A percentile compares a stretch with the other conserved stretches of the same genome.
phyloP scores from a whole-genome alignment of 306 rosid genomes.

The Hippophae gyantsensis region DNA sequence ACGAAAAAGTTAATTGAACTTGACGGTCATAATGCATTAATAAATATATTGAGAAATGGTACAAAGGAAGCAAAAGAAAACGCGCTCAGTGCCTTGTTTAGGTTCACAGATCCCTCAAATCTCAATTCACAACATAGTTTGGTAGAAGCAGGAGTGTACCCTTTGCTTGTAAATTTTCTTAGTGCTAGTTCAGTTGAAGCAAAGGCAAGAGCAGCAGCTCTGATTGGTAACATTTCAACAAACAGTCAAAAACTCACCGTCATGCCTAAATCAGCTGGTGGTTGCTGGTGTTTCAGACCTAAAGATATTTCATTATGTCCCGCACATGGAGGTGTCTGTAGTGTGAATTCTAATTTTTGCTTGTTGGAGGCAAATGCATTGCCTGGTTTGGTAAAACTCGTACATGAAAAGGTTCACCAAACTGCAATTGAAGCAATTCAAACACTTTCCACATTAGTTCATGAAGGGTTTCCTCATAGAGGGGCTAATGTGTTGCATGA shows the following conservation, averaged over 20 bases:
- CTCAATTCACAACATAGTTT: slow-evolving; percentile 46
- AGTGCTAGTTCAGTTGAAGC: slow-evolving; percentile 47
- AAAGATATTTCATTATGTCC: slow-evolving; percentile 34
- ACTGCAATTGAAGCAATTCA: slow-evolving; percentile 68
- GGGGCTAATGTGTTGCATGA: slow-evolving; percentile 60
- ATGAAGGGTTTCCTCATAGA: slow-evolving; percentile 46
- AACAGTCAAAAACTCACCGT: slow-evolving; percentile 51
- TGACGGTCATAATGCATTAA: slow-evolving; percentile 58
- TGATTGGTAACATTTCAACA: slow-evolving; percentile 64
- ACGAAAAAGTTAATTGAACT: slow-evolving; percentile 51
- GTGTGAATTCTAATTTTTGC: slow-evolving; percentile 46
- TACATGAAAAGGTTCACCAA: slow-evolving; percentile 54
- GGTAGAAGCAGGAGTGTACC: slow-evolving; percentile 59
- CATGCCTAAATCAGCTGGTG: slow-evolving; percentile 26
- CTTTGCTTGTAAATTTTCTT: slow-evolving; percentile 57
- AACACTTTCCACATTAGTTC: slow-evolving; percentile 67
- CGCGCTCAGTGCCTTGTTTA: slow-evolving; percentile 81
- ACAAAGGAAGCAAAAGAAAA: slow-evolving; percentile 68
- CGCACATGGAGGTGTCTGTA: slow-evolving; percentile 57
- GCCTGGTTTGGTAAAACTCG: slow-evolving; percentile 48
- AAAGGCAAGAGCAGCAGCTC: slow-evolving; percentile 83
- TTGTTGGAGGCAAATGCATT: slow-evolving; percentile 62
- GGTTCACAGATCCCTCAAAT: slow-evolving; percentile 75
- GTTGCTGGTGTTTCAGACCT: slow-evolving; percentile 46
- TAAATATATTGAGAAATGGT: slow-evolving; percentile 51